Base-by-base conservation (phyloP, 1,284 basidiomycete species). In the Pseudozyma tsukubaensis region DNA sequence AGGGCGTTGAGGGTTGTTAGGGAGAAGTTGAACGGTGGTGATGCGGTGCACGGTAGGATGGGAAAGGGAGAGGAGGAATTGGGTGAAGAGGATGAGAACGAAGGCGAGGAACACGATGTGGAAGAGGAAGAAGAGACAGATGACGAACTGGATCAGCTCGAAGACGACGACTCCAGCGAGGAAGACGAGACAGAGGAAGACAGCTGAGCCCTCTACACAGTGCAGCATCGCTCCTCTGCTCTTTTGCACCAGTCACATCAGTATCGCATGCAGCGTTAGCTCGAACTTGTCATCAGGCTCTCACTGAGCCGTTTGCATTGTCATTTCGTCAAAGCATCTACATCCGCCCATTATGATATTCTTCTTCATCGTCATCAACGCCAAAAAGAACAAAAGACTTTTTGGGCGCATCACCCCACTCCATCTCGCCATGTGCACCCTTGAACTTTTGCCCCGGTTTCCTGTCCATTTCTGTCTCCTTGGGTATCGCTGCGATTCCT, bases 401-500 rank as follows among this genome's bases (percentile, higher is more conserved):
- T n/a, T 69, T 70, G 7, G 76, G 76, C 14, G 73, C 53, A 3
- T 65, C 66, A n/a, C 76, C 73, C 76, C 76, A 78, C 35, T 76
- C 76, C 57, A 78, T 66, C 36, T 70, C 62, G 9, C 76, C 76
- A 34, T 78, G 76, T 3, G 73, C 76, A 19, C 73, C 71, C n/a
- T 48, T 44, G 57, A 66, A 68, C 16, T 29, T 45, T 51, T 71
- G 62, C n/a, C 72, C 62, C 10, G 50, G n/a, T n/a, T 47, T 58
- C 34, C 70, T 32, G 9, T 57, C 51, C 19, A 70, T 21, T 10
- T 53, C 56, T 9, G 55, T 53, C 40, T 58, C 66, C 45, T 40
- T 18, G 21, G 50, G 50, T 51, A 51, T 51, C 32, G 48, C 50
- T 18, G 37, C 34, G 16, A 35, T 18, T 4, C 21, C 9, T 10